phyloP scores from a whole-genome alignment of 2,329 filamentous ascomycete species.

The Fusarium longipes region DNA sequence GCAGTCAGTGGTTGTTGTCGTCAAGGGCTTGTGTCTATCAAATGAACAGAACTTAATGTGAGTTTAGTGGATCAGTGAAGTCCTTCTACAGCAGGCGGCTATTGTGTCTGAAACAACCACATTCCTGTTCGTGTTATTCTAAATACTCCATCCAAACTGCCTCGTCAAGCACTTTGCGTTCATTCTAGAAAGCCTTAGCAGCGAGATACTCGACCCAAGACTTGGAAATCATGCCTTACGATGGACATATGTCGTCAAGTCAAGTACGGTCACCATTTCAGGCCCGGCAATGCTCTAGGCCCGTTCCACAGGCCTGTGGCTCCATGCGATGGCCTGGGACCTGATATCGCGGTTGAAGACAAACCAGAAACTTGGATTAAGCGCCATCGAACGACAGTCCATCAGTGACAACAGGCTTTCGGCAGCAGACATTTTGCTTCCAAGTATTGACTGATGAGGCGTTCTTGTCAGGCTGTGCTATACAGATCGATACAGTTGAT shows the following conservation, averaged over 20 bases:
- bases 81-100: background rate
- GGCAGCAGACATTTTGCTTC: background rate
- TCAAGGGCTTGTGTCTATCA: background rate
- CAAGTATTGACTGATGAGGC: conserved; percentile 19
- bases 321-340: conserved; percentile 18
- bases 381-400: conserved; percentile 31
- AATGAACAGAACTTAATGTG: background rate
- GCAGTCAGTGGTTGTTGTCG: conserved; percentile 3
- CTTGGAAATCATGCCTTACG: conserved; percentile 15
- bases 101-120: background rate
- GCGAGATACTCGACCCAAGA: background rate
- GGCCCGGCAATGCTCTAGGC: conserved; percentile 14
- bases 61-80: background rate
- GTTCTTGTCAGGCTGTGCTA: conserved; percentile 15
- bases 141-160: background rate
- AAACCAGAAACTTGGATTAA: conserved; percentile 41
- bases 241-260: conserved; percentile 6
- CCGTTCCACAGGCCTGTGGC: conserved; percentile 16
- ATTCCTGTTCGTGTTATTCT: conserved; percentile 6
- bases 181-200: background rate
- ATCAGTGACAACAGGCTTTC: background rate
- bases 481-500: background rate
- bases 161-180: background rate
- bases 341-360: conserved; percentile 36
- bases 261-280: conserved; percentile 7